Percentiles rank a stretch among this genome's conserved stretches.
These are phyloP conservation scores for Blastobotrys robertii DNA, from an alignment of 805 yeast genomes.

Conservation along the genomic window DNA sequence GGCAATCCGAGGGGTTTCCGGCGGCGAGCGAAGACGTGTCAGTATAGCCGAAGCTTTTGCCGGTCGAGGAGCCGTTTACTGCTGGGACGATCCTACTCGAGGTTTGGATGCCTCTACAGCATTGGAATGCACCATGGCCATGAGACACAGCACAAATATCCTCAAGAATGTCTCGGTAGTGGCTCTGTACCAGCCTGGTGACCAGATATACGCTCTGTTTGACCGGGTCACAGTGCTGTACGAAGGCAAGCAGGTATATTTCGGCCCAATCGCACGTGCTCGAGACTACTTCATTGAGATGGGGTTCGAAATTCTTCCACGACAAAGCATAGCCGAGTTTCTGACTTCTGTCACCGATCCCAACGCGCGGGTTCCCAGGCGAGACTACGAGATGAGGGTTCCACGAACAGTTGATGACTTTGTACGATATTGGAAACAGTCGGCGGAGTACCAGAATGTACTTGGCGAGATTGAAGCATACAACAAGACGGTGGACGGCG, in stretches of 20 bases:
- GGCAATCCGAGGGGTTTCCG: conserved; percentile 62
- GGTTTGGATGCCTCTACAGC: conserved; percentile 84
- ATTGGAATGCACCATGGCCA: conserved; percentile 56
- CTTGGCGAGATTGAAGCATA: conserved; percentile 37
- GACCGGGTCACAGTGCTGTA: conserved; percentile 54
- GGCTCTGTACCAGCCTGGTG: conserved; percentile 62
- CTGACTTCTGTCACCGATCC: conserved; percentile 63
- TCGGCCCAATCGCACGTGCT: conserved; percentile 47
- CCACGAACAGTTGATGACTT: conserved; percentile 60
- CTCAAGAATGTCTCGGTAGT: conserved; percentile 48
- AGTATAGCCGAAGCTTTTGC: conserved; percentile 71
- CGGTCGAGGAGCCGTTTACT: conserved; percentile 51
- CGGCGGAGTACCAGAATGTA: conserved; percentile 36
- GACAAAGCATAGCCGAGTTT: conserved; percentile 66
- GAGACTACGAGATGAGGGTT: conserved; percentile 41
- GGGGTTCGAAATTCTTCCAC: conserved; percentile 57
- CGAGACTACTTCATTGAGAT: conserved; percentile 48
- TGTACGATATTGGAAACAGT: conserved; percentile 45
- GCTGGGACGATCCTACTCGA: conserved; percentile 79
- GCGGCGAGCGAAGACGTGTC: conserved; percentile 81
- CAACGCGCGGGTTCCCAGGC: conserved; percentile 40
- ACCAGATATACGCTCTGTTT: conserved; percentile 52
- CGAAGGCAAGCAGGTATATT: conserved; percentile 53
- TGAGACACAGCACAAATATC: conserved; percentile 49
- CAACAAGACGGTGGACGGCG: conserved; percentile 21